Conservation (phyloP, 2,329 filamentous ascomycete species). For the Monilinia fructigena region DNA sequence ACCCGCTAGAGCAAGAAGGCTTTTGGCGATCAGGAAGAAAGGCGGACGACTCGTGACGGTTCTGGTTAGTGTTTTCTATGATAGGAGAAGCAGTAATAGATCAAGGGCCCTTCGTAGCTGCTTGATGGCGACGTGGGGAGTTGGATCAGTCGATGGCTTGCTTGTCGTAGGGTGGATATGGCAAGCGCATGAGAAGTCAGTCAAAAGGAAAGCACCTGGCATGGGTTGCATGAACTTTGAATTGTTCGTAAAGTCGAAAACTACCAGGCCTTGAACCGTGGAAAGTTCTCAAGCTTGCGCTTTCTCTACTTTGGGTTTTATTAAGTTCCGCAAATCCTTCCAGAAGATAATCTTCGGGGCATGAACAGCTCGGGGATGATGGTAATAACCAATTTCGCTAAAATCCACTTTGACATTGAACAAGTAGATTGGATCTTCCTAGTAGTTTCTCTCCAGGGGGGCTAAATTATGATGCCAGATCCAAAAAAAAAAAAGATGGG, state of each 20-base stretch:
- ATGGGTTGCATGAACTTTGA: constrained; percentile 33
- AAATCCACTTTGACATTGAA: constrained; percentile 26
- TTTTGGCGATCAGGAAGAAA: constrained; percentile 21
- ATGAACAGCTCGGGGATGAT: constrained; percentile 32
- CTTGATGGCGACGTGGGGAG: constrained; percentile 20
- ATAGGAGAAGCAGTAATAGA: constrained; percentile 20
- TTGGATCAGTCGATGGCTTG: constrained; percentile 22
- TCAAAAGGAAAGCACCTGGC: constrained; percentile 26
- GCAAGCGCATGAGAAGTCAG: constrained; percentile 29
- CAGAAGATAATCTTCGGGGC: constrained; percentile 27
- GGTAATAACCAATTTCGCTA: constrained; percentile 32
- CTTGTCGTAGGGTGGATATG: constrained; percentile 27
- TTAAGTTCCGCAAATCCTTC: constrained; percentile 25
- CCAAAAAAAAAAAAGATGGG: not conserved
- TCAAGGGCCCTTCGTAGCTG: constrained; percentile 10
- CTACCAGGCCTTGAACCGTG: constrained; percentile 21
- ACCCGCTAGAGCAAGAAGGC: constrained; percentile 24
- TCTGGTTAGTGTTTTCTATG: constrained; percentile 21
- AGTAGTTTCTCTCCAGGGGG: constrained; percentile 19
- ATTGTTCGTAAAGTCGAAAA: constrained; percentile 12
- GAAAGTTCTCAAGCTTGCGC: constrained; percentile 16
- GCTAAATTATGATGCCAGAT: not conserved
- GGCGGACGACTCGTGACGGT: constrained; percentile 21
- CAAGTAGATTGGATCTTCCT: constrained; percentile 21
- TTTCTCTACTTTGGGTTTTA: constrained; percentile 22